Conservation (phyloP, 1,139 yeast species). For the Taphrina deformans region DNA sequence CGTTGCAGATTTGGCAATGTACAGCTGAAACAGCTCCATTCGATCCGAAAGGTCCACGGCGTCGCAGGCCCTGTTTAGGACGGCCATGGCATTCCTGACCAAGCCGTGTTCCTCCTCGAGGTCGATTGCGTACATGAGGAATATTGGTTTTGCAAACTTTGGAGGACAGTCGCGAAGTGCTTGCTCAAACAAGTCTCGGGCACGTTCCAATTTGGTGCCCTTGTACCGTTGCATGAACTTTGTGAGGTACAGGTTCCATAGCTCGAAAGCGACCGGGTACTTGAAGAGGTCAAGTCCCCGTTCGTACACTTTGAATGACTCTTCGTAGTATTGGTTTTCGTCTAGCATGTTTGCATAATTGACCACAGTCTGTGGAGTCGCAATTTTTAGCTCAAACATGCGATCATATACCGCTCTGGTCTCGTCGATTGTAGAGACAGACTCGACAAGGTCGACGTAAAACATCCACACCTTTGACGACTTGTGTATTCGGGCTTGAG, state of each 20-base stretch:
- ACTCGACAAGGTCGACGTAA: conserved; percentile 72
- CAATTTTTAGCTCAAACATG: conserved; percentile 61
- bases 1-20: conserved; percentile 45
- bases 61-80: conserved; percentile 51
- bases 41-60: conserved; percentile 45
- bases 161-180: conserved; percentile 56
- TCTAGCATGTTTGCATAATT: conserved; percentile 67
- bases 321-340: conserved; percentile 52
- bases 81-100: conserved; percentile 49
- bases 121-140: conserved; percentile 56
- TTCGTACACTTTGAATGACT: conserved; percentile 66
- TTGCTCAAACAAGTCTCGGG: conserved; percentile 74
- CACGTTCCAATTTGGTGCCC: conserved; percentile 52
- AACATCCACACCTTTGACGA: conserved; percentile 69
- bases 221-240: conserved; percentile 51
- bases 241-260: conserved; percentile 69
- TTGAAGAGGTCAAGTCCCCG: conserved; percentile 62
- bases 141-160: conserved; percentile 53
- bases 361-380: conserved; percentile 66
- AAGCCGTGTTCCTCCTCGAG: conserved; percentile 61
- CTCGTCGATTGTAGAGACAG: conserved; percentile 53
- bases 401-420: conserved; percentile 58
- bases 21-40: conserved; percentile 46
- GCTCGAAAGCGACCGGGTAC: conserved; percentile 64
- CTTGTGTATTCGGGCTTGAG: conserved; percentile 62